A percentile compares a stretch with the other conserved stretches of the same genome.
These are phyloP conservation scores for Cryptococcus wingfieldii DNA, from an alignment of 1,284 basidiomycete species.

Conservation along the genomic window DNA sequence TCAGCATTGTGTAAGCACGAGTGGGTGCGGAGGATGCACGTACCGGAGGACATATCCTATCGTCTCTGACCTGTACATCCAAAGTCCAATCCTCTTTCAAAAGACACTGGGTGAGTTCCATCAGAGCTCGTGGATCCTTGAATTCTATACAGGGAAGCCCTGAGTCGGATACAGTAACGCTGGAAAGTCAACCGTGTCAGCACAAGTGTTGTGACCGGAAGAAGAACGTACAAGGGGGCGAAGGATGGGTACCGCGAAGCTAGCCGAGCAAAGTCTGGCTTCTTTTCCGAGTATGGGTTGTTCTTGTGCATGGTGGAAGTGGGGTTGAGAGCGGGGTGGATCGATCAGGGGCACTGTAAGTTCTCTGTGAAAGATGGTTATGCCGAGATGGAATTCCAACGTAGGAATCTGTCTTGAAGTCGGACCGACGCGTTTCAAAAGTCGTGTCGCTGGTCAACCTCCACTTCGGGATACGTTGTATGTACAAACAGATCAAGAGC, in stretches of 20 bases:
- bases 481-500: too few relatives aligned
- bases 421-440: too few relatives aligned
- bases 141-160: slow-evolving; percentile 60
- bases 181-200: slow-evolving; percentile 1
- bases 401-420: too few relatives aligned
- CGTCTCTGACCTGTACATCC: slow-evolving; percentile 58
- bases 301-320: slow-evolving; percentile 40
- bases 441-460: too few relatives aligned
- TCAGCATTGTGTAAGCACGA: not conserved
- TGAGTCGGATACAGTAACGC: slow-evolving; percentile 15
- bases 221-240: slow-evolving; percentile 56
- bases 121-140: slow-evolving; percentile 62
- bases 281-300: slow-evolving; percentile 47
- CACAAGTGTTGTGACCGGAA: not conserved
- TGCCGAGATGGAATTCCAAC: too few relatives aligned
- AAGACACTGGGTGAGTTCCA: slow-evolving; percentile 70
- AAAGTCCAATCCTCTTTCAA: slow-evolving; percentile 70
- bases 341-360: too few relatives aligned
- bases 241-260: slow-evolving; percentile 60
- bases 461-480: too few relatives aligned
- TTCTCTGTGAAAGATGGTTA: too few relatives aligned
- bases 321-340: too few relatives aligned
- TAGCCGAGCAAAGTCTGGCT: slow-evolving; percentile 63
- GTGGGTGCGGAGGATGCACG: slow-evolving; percentile 21
- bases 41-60: slow-evolving; percentile 82